Conservation (phyloP, 768 basidiomycete species). For the Naganishia vaughanmartiniae region DNA sequence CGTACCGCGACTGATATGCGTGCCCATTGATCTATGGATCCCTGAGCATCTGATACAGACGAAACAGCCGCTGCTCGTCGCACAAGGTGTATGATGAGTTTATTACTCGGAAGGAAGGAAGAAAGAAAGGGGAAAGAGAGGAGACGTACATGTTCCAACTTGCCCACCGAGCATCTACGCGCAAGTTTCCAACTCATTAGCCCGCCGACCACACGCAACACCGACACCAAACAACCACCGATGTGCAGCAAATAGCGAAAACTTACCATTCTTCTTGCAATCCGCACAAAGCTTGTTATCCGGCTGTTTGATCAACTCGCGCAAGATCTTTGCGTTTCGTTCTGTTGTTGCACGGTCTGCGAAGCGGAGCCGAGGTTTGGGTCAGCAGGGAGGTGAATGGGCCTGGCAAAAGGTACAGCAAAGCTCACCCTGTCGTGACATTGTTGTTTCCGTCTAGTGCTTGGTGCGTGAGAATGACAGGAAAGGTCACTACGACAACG, state of each 20-base stretch:
- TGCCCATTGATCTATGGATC: slow-evolving; percentile 95
- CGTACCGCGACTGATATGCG: slow-evolving; percentile 73
- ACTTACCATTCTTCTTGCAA: slow-evolving; percentile 89
- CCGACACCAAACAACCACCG: neutral
- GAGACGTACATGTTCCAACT: slow-evolving; percentile 83
- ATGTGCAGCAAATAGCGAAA: no score
- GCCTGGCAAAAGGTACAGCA: neutral
- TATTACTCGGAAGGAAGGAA: no score
- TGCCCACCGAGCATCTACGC: slow-evolving; percentile 81
- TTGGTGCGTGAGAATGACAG: no score
- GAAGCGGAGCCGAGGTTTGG: neutral
- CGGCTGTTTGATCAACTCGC: slow-evolving; percentile 80
- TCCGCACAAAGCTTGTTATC: slow-evolving; percentile 95
- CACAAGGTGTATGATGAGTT: neutral
- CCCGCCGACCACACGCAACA: neutral
- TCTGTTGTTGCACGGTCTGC: slow-evolving; percentile 81
- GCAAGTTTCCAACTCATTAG: no score
- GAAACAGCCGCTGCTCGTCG: slow-evolving; percentile 70
- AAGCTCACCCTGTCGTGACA: slow-evolving; percentile 42
- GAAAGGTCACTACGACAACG: no score
- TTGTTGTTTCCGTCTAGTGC: neutral
- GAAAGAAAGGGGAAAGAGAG: no score
- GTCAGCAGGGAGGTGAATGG: slow-evolving; percentile 8
- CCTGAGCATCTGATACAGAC: slow-evolving; percentile 97
- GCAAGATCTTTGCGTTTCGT: slow-evolving; percentile 68